Evolutionary conservation across 345 rosid genomes (phyloP), one percentile per base, ranked within the genome.

Genomic region (Camelina hispida): DNA sequence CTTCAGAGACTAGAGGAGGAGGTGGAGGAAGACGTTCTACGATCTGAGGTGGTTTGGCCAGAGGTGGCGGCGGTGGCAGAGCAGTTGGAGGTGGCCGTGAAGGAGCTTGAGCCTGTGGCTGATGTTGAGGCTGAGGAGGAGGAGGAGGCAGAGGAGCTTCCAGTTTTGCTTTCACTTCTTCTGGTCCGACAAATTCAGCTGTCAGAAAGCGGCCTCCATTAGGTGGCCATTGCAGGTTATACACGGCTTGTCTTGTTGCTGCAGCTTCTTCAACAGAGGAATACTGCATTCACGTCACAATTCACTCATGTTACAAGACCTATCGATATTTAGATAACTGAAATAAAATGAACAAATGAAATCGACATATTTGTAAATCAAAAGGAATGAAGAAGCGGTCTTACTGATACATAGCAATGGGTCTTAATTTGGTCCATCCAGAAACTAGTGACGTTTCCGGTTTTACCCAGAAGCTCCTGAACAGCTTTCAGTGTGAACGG

Each of bases 401-500:
- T 86, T 88, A 96, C 99, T 48, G 87, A 84, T 34, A 91, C 93
- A 66, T 81, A 95, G 87, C 99, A 95, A 83, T 95, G 99, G 47
- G 99, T 95, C 84, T 95, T 95, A 66, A 95, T 95, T 43, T 89
- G 84, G 56, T 95, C 97, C 99, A 95, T 95, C 99, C 99, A 95
- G 84, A 95, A 96, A 80, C 83, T 83, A 32, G 85, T 76, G 44
- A 91, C 83, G 14, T 64, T 81, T 68, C 99, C 98, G 25, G 97
- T 93, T 82, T 89, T 89, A 23, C 95, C 96, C 23, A 96, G 76
- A 72, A 96, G 93, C 80, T 91, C 99, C 75, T 96, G 98, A 67
- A 93, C 98, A 83, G 99, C 98, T 74, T 89, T 93, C 77, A 96
- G 80, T 7, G 99, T 96, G 66, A 96, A 96, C 17, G 99, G 99